A percentile compares a stretch with the other conserved stretches of the same genome.
These are phyloP conservation scores for Eucalyptus erythrocorys DNA, from an alignment of 345 rosid genomes.

Conservation along the genomic window DNA sequence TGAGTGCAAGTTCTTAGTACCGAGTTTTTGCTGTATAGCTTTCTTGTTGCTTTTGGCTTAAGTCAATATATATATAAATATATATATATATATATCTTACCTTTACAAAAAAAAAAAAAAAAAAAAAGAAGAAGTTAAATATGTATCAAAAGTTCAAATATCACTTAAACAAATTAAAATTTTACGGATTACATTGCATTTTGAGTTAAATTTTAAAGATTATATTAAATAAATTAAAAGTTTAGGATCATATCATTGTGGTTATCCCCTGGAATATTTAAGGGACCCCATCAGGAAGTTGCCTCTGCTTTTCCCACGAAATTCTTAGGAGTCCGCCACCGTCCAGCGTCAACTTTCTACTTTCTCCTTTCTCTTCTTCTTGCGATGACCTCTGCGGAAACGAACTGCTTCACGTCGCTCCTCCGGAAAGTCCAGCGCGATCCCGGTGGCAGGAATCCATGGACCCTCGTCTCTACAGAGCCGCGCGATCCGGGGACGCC, in stretches of 20 bases:
- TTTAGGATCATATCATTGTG: too few relatives aligned
- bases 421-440: background rate
- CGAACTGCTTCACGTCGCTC: background rate
- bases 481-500: conserved; percentile 2
- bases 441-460: background rate
- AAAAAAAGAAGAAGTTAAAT: too few relatives aligned
- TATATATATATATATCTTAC: too few relatives aligned
- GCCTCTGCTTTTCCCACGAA: background rate
- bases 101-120: too few relatives aligned
- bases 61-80: fast-evolving
- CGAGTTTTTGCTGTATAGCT: fast-evolving
- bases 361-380: fast-evolving
- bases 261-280: background rate
- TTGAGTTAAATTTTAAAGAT: fast-evolving
- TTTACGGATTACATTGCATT: fast-evolving
- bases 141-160: fast-evolving
- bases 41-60: too few relatives aligned
- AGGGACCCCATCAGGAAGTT: background rate
- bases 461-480: conserved; percentile 6
- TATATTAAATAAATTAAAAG: too few relatives aligned
- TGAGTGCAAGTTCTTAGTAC: too few relatives aligned
- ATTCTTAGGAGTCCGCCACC: background rate
- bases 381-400: background rate
- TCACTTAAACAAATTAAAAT: too few relatives aligned
- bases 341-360: background rate